A percentile compares a stretch with the other conserved stretches of the same genome.
phyloP scores from a whole-genome alignment of 2,329 filamentous ascomycete species.

The Diplodia corticola region DNA sequence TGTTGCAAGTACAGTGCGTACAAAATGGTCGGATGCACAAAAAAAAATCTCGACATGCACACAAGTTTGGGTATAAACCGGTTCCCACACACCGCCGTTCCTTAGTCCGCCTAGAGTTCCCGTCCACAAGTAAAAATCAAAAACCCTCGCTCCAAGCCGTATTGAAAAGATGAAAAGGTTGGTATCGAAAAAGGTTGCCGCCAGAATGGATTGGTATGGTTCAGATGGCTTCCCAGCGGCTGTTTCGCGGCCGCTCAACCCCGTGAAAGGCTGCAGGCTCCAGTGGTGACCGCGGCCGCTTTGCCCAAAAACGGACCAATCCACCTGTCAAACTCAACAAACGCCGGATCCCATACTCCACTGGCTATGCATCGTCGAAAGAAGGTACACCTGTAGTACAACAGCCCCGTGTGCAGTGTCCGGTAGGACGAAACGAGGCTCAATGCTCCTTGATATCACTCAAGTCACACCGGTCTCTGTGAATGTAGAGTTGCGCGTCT shows the following conservation, averaged over 20 bases:
- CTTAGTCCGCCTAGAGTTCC: not conserved
- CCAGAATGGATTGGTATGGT: not conserved
- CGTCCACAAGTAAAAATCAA: not conserved
- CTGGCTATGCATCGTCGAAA: conserved; percentile 15
- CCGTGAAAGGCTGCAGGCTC: not conserved
- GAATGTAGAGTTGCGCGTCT: not conserved
- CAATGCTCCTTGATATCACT: not conserved
- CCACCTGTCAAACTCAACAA: not conserved
- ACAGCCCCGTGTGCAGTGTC: not conserved
- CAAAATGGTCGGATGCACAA: not conserved
- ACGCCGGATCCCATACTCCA: conserved; percentile 7
- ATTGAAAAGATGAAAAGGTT: not conserved
- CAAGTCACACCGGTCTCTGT: not conserved
- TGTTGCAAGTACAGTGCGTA: not conserved
- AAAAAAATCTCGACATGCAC: not conserved
- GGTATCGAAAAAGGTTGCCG: not conserved
- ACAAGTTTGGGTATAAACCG: conserved; percentile 19
- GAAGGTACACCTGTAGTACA: not conserved
- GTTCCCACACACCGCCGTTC: not conserved
- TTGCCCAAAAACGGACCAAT: not conserved
- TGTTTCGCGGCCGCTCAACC: not conserved
- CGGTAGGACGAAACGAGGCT: not conserved
- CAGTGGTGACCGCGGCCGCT: not conserved
- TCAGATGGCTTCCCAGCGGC: not conserved
- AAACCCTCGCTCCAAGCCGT: not conserved